These are phyloP conservation scores for Wickerhamiella domercqiae DNA, from an alignment of 805 yeast species.

Conservation along the genomic window DNA sequence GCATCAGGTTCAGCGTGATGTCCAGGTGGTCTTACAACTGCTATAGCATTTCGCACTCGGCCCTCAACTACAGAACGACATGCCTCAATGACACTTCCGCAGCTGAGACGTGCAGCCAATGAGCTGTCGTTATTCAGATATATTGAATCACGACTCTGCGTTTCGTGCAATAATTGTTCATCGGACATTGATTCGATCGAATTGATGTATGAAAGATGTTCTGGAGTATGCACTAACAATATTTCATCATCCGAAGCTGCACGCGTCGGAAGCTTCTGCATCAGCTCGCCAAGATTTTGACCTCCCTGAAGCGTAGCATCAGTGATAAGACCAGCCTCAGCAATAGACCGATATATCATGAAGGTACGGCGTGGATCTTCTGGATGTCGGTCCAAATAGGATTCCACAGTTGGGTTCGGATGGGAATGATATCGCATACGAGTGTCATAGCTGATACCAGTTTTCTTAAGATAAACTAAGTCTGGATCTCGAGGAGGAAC, in stretches of 20 bases:
- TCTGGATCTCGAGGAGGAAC: conserved; percentile 35
- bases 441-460: conserved; percentile 92
- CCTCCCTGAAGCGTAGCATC: conserved; percentile 62
- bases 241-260: conserved; percentile 83
- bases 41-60: conserved; percentile 75
- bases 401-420: conserved; percentile 78
- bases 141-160: conserved; percentile 87
- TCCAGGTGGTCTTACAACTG: conserved; percentile 97
- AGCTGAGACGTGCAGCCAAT: conserved; percentile 74
- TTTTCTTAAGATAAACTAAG: conserved; percentile 47
- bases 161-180: conserved; percentile 60
- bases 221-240: conserved; percentile 66
- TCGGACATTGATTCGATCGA: conserved; percentile 65
- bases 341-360: conserved; percentile 80
- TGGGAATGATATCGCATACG: conserved; percentile 96
- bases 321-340: conserved; percentile 78
- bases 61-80: conserved; percentile 93
- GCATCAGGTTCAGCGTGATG: conserved; percentile 98
- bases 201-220: conserved; percentile 60
- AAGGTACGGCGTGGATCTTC: conserved; percentile 96
- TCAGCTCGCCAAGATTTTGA: conserved; percentile 66
- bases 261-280: conserved; percentile 80
- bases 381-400: conserved; percentile 96
- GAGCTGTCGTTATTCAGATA: conserved; percentile 85
- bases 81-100: conserved; percentile 96